Conservation (phyloP, 306 rosid species). For the Gillenia trifoliata region DNA sequence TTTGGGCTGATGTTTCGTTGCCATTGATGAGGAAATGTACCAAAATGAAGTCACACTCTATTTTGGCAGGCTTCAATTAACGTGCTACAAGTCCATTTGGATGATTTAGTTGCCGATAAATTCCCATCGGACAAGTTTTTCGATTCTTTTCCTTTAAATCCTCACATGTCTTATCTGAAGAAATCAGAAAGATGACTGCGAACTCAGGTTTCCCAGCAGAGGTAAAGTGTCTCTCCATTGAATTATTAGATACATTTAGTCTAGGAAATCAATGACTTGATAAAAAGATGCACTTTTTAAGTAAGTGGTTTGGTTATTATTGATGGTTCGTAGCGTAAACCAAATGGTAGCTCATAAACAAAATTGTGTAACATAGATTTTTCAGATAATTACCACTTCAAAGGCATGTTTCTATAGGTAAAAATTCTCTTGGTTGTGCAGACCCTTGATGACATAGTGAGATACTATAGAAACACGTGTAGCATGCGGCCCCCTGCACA, state of each 20-base stretch:
- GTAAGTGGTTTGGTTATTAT: not conserved
- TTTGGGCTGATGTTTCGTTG: not conserved
- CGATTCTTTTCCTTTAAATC: constrained; percentile 45
- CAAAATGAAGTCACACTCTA: constrained; percentile 10
- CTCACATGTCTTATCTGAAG: constrained; percentile 45
- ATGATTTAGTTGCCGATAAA: constrained; percentile 44
- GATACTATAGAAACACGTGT: constrained; percentile 49
- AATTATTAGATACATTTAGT: not conserved
- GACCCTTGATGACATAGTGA: constrained; percentile 68
- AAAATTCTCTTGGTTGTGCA: constrained; percentile 20
- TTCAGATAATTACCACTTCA: not conserved
- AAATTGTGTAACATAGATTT: not conserved
- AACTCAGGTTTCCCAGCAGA: constrained; percentile 41
- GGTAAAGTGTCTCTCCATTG: constrained; percentile 30
- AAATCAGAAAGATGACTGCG: constrained; percentile 33
- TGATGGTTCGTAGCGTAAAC: not conserved
- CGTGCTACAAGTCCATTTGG: constrained; percentile 83
- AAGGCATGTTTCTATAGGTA: not conserved
- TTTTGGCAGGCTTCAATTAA: constrained; percentile 70
- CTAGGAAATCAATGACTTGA: not conserved
- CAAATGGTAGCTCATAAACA: no score
- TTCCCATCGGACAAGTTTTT: constrained; percentile 48
- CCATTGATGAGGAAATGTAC: constrained; percentile 5
- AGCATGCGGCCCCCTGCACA: constrained; percentile 51
- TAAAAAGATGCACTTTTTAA: no score